Evolutionary conservation across 164 flowering plant genomes (phyloP).

Genomic region (Macadamia tetraphylla): DNA sequence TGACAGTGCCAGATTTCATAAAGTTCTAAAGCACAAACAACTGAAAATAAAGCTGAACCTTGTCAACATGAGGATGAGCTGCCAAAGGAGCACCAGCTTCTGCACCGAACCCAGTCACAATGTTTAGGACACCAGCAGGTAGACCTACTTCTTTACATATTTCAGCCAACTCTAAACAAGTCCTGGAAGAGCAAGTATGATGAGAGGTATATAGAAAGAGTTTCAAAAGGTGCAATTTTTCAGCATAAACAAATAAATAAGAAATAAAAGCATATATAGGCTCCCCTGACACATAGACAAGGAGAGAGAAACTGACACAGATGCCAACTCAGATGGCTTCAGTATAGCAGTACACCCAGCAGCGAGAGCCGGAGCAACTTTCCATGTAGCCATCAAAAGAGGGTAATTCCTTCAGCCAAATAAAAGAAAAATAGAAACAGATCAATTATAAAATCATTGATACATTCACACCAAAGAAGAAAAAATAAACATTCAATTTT

Average conservation of each 20-base stretch:
- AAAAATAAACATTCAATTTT: background rate
- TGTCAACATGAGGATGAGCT: constrained; percentile 89
- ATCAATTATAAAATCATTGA: background rate
- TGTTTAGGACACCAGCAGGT: constrained; percentile 89
- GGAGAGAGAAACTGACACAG: constrained; percentile 48
- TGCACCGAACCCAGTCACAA: constrained; percentile 84
- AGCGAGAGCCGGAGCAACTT: constrained; percentile 97
- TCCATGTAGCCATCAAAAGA: constrained; percentile 91
- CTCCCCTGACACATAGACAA: background rate
- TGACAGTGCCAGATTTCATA: background rate
- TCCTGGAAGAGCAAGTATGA: constrained; percentile 40
- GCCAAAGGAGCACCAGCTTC: constrained; percentile 98
- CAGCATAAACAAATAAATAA: no score
- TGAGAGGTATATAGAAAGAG: background rate
- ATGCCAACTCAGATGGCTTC: constrained; percentile 93
- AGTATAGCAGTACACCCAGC: constrained; percentile 96
- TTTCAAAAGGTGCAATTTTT: no score
- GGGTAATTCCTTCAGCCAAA: constrained; percentile 80
- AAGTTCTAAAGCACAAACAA: background rate
- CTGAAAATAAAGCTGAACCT: constrained; percentile 41
- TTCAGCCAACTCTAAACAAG: constrained; percentile 93
- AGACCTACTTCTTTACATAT: constrained; percentile 84
- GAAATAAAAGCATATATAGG: no score
- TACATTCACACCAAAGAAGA: background rate
- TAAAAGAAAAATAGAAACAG: constrained; percentile 6